Base-by-base conservation (phyloP, 148 eudicot species). In the Drosera capensis region DNA sequence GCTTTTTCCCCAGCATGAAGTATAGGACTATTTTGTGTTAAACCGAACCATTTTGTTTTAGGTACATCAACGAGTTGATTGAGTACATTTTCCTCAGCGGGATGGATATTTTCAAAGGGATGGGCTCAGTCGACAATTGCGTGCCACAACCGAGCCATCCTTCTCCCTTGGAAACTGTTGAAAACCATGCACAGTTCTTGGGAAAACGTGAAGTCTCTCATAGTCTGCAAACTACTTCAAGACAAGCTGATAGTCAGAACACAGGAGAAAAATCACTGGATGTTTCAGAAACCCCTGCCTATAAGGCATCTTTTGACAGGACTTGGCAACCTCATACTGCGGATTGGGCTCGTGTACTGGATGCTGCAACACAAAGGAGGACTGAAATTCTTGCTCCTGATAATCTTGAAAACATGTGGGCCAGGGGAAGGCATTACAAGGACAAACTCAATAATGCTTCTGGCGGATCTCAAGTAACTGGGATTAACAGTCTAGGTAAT, bases 371-470 rank as follows among this genome's bases (percentile, higher is more conserved):
- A 28, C 95, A 90, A 67, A 73, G 93, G 65, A 75, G 99, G 68
- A 71, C 85, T 26, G 99, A 90, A 75, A 82, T 90, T 56, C 78
- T 90, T 52, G 78, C 73, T 67, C 95, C 99, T 57, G 99, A 90
- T 57, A 90, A 84, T 73, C 93, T 90, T 39, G 99, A 90, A 46
- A 90, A 85, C 65, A 71, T 84, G 95, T 85, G 95, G 99, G 68
- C 99, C 25, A 80, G 58, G 48, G 99, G 99, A 56, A 80, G 88
- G 64, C 74, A 90, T 43, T 80, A 80, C 60, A 75, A 84, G 68
- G 79, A 74, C 41, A 90, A 78, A 56, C 54, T 60, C 59, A 71
- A 85, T 45, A 73, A 60, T 58, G 49, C 70, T 53, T 56, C 60
- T 20, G 54, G 50, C 61, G 67, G 67, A 42, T 50, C 30, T 50